Evolutionary conservation across 768 basidiomycete genomes (phyloP).

Genomic region (Tricholoma furcatifolium): DNA sequence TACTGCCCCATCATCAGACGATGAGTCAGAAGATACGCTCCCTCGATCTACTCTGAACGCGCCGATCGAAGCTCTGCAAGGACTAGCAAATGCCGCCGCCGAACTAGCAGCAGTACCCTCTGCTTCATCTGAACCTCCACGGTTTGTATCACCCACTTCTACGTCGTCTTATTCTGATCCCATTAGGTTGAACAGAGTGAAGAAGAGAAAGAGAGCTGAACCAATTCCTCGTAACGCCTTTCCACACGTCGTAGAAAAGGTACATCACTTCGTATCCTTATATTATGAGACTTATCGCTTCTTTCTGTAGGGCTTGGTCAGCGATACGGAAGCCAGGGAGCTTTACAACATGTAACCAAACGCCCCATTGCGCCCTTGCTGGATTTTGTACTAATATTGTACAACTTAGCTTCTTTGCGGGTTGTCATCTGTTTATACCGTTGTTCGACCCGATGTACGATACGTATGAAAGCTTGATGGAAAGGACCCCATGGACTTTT

Average conservation of each 20-base stretch:
- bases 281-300: neutral
- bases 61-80: conserved; percentile 92
- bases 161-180: conserved; percentile 1
- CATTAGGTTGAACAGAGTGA: conserved; percentile 47
- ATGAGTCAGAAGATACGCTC: conserved; percentile 88
- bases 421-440: conserved; percentile 95
- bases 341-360: conserved; percentile 81
- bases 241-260: conserved; percentile 89
- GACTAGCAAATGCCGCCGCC: conserved; percentile 91
- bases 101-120: conserved; percentile 87
- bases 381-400: conserved; percentile 35
- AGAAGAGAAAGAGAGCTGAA: conserved; percentile 83
- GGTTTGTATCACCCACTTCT: conserved; percentile 37
- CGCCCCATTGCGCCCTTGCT: conserved; percentile 25
- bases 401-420: conserved; percentile 81
- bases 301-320: conserved; percentile 69
- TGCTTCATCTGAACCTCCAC: conserved; percentile 48
- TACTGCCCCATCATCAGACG: conserved; percentile 83
- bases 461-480: conserved; percentile 88
- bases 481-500: conserved; percentile 94
- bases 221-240: conserved; percentile 84
- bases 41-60: conserved; percentile 84
- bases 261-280: conserved; percentile 16
- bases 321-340: conserved; percentile 83
- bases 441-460: conserved; percentile 92